Conservation (phyloP, 371 early-diverging fungal species). For the Lichtheimia hyalospora region DNA sequence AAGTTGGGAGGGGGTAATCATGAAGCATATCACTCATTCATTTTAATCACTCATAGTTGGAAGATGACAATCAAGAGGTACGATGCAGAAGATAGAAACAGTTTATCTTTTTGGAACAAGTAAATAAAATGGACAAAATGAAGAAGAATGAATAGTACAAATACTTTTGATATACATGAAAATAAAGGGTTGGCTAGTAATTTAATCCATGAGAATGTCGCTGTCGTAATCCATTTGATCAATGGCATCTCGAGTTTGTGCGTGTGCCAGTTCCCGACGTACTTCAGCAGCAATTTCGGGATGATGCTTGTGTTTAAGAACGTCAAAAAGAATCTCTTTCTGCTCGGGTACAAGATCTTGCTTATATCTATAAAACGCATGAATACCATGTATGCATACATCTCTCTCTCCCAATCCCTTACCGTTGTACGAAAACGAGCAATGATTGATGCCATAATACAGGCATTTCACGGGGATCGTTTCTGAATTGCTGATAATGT, state of each 20-base stretch:
- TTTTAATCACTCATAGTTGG: too few relatives aligned
- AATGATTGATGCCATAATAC: constrained; percentile 98
- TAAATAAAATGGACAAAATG: neutral
- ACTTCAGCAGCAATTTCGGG: constrained; percentile 88
- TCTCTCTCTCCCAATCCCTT: neutral
- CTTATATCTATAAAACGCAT: constrained; percentile 72
- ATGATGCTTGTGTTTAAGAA: constrained; percentile 80
- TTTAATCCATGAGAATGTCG: constrained; percentile 23
- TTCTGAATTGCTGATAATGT: constrained; percentile 91
- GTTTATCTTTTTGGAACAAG: neutral
- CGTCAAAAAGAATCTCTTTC: constrained; percentile 85
- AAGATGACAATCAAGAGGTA: too few relatives aligned
- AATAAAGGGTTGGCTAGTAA: too few relatives aligned
- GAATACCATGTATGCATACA: neutral
- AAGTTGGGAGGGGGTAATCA: too few relatives aligned
- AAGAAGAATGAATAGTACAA: too few relatives aligned
- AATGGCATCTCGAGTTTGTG: constrained; percentile 66
- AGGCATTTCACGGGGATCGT: constrained; percentile 82
- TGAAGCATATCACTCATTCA: too few relatives aligned
- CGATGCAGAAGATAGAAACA: too few relatives aligned
- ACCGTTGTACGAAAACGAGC: constrained; percentile 92
- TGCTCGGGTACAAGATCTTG: constrained; percentile 93
- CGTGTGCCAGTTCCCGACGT: constrained; percentile 79
- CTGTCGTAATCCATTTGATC: constrained; percentile 30
- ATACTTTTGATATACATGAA: too few relatives aligned